Conservation (phyloP, 441 rosid species). For the Populus hybrid region DNA sequence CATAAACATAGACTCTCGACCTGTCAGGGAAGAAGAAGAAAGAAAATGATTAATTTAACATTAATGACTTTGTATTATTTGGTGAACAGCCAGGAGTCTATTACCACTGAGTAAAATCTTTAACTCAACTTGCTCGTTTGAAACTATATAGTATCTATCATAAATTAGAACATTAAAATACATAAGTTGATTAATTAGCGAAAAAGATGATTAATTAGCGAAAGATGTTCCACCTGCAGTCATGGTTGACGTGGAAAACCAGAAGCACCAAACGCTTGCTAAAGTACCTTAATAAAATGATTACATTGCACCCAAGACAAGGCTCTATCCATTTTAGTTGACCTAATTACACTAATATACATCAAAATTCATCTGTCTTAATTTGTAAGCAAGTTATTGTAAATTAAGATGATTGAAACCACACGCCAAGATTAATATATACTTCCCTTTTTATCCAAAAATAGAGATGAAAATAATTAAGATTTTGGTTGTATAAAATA, state of each 20-base stretch:
- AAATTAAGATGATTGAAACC: slow-evolving; percentile 28
- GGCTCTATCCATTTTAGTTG: slow-evolving; percentile 29
- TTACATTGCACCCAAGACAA: background rate
- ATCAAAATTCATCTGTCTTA: background rate
- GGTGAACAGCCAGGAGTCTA: no score
- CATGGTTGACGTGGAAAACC: slow-evolving; percentile 17
- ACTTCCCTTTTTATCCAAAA: background rate
- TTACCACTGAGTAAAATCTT: background rate
- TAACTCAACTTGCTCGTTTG: background rate
- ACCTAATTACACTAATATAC: slow-evolving; percentile 20
- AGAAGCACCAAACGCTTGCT: background rate
- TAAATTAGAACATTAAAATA: no score
- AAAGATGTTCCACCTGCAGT: slow-evolving; percentile 17
- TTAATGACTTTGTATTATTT: no score
- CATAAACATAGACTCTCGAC: no score
- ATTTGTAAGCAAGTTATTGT: slow-evolving; percentile 30
- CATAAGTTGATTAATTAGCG: background rate
- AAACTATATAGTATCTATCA: background rate
- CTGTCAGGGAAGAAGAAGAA: no score
- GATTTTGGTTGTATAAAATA: slow-evolving; percentile 11
- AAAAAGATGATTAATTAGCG: background rate
- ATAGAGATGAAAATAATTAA: background rate
- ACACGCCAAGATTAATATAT: slow-evolving; percentile 25
- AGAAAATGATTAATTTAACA: no score
- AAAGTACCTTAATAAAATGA: background rate